phyloP scores from a whole-genome alignment of 108 stramenopile genomes.

The Fragilaria radians region DNA sequence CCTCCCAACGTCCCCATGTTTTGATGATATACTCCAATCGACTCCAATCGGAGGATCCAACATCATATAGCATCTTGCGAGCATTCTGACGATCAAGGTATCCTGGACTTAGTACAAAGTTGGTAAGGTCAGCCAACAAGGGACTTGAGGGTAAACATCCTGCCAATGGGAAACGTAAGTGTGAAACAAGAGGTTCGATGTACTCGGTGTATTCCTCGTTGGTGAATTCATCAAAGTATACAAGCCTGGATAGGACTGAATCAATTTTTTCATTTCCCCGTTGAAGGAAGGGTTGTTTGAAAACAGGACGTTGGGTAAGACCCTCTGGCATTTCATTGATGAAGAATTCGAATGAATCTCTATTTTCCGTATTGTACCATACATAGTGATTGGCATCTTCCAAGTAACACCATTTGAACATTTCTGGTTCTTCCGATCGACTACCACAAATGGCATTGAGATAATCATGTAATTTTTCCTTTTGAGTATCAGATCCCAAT shows the following conservation, averaged over 20 bases:
- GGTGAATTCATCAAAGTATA: background rate
- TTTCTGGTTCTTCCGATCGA: background rate
- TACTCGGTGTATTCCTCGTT: background rate
- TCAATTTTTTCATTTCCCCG: background rate
- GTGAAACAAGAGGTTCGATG: constrained; percentile 3
- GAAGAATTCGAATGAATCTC: background rate
- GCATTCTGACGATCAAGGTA: background rate
- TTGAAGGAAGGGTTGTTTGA: background rate
- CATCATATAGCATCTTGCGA: background rate
- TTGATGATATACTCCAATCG: background rate
- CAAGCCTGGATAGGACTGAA: background rate
- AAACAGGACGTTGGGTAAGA: background rate
- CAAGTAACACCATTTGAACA: background rate
- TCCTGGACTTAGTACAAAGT: background rate
- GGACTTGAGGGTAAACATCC: background rate
- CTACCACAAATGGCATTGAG: background rate
- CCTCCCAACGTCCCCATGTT: background rate
- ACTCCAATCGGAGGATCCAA: background rate
- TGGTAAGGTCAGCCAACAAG: background rate
- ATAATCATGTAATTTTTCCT: background rate
- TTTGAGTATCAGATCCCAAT: background rate
- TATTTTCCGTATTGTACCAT: background rate
- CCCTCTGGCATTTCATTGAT: background rate
- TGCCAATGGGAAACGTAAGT: constrained; percentile 1
- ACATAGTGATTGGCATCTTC: background rate